Conservation (phyloP, 352 stramenopile genomes). For the Phytophthora syringae region DNA sequence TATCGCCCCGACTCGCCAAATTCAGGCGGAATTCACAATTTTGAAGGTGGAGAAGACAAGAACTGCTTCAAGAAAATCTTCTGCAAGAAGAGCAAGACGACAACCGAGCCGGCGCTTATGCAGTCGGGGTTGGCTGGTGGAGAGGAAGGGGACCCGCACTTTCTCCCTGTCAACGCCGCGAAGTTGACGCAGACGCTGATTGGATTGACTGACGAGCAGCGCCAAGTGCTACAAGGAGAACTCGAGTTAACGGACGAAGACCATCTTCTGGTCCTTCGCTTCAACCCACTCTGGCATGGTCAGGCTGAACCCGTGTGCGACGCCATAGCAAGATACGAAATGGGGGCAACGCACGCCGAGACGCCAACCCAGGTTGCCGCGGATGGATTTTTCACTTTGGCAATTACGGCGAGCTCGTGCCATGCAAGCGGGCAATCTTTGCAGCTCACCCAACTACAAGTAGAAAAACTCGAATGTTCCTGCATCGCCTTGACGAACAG, state of each 20-base stretch:
- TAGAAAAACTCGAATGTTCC: too few relatives aligned
- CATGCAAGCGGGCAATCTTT: too few relatives aligned
- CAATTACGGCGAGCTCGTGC: conserved; percentile 1
- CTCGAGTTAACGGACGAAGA: conserved; percentile 8
- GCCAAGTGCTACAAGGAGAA: conserved; percentile 12
- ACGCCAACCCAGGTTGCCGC: background rate
- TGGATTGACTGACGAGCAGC: conserved; percentile 10
- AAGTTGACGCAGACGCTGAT: conserved; percentile 15
- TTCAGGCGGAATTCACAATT: too few relatives aligned
- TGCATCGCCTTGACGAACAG: too few relatives aligned
- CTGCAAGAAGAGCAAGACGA: conserved; percentile 4
- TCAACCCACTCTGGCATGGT: conserved; percentile 10
- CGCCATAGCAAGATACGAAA: conserved; percentile 11
- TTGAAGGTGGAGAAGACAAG: too few relatives aligned
- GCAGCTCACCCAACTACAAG: too few relatives aligned
- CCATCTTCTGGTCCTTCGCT: conserved; percentile 3
- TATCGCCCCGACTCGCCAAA: too few relatives aligned
- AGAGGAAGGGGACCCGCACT: conserved; percentile 5
- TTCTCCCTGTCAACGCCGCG: conserved; percentile 7
- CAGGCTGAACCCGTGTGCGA: conserved; percentile 5
- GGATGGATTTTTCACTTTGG: conserved; percentile 13
- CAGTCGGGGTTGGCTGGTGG: conserved; percentile 5
- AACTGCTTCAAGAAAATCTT: too few relatives aligned
- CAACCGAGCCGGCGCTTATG: background rate
- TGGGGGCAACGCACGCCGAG: conserved; percentile 1